These are phyloP conservation scores for Fusarium tupiense DNA, from an alignment of 2,329 filamentous ascomycete species.

Conservation along the genomic window DNA sequence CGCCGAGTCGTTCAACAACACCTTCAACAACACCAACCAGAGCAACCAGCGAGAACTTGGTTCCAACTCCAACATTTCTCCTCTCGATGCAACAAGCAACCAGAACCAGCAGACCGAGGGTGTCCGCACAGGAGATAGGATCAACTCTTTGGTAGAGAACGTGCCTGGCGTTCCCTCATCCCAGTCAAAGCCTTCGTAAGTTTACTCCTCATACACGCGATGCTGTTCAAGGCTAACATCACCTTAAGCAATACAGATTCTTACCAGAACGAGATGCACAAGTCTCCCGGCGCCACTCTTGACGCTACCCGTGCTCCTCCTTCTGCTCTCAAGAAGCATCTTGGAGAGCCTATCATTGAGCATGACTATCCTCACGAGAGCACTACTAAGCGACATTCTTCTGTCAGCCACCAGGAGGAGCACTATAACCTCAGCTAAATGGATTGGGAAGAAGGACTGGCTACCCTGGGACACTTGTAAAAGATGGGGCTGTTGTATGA, in stretches of 20 bases:
- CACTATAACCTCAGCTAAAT: slow-evolving; percentile 34
- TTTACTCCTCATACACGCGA: accelerated
- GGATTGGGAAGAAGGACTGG: not conserved
- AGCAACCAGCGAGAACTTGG: slow-evolving; percentile 9
- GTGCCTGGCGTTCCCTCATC: slow-evolving; percentile 12
- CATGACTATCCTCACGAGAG: slow-evolving; percentile 47
- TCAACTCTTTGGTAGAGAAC: slow-evolving; percentile 24
- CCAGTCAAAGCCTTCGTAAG: slow-evolving; percentile 8
- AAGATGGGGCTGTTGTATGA: not conserved
- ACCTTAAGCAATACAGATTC: not conserved
- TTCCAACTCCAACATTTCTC: not conserved
- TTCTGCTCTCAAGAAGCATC: slow-evolving; percentile 36
- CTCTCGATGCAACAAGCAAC: not conserved
- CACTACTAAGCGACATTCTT: slow-evolving; percentile 42
- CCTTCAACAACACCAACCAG: slow-evolving; percentile 5
- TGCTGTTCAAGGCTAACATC: accelerated
- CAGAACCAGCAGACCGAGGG: slow-evolving; percentile 10
- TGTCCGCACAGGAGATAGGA: slow-evolving; percentile 20
- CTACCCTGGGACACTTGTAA: too few relatives aligned
- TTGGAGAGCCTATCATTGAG: slow-evolving; percentile 44
- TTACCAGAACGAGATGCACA: not conserved
- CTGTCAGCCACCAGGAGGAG: slow-evolving; percentile 46
- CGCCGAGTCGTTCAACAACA: not conserved
- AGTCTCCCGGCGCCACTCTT: not conserved
- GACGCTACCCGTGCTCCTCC: slow-evolving; percentile 43